Percentiles rank a stretch among this genome's conserved stretches.
These are phyloP conservation scores for Fusarium longipes DNA, from an alignment of 2,329 filamentous ascomycete genomes.

Conservation along the genomic window DNA sequence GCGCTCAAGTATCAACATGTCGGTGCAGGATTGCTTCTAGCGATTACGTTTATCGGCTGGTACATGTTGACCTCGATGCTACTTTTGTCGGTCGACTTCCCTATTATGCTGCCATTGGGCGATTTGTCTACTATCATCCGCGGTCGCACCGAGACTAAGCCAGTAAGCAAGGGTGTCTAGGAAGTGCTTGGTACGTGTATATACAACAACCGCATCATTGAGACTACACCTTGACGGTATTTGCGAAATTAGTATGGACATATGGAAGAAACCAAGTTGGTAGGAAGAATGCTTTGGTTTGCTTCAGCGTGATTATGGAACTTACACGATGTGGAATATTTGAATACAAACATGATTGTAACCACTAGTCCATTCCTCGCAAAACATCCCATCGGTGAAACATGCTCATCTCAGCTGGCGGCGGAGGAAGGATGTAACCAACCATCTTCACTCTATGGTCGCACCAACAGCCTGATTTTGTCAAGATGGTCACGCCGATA, in stretches of 20 bases:
- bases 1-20: conserved; percentile 45
- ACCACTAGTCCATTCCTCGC: too few species aligned
- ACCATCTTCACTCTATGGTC: background rate
- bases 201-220: background rate
- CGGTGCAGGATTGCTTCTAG: conserved; percentile 44
- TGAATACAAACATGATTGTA: too few species aligned
- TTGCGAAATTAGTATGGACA: too few species aligned
- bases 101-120: conserved; percentile 60
- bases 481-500: background rate
- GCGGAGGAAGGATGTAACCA: too few species aligned
- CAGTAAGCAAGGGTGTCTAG: background rate
- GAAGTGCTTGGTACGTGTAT: background rate
- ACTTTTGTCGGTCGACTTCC: conserved; percentile 63
- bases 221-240: accelerated
- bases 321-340: too few species aligned
- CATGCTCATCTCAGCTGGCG: too few species aligned
- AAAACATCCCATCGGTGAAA: too few species aligned
- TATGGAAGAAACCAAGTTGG: too few species aligned
- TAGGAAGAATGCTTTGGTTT: too few species aligned
- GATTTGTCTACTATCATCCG: conserved; percentile 59
- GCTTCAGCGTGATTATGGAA: too few species aligned
- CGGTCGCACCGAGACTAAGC: conserved; percentile 22
- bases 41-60: conserved; percentile 55
- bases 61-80: conserved; percentile 62
- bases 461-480: background rate